These are phyloP conservation scores for Dictyostelium intermedium DNA, from an alignment of 78 protist species.

Conservation along the genomic window DNA sequence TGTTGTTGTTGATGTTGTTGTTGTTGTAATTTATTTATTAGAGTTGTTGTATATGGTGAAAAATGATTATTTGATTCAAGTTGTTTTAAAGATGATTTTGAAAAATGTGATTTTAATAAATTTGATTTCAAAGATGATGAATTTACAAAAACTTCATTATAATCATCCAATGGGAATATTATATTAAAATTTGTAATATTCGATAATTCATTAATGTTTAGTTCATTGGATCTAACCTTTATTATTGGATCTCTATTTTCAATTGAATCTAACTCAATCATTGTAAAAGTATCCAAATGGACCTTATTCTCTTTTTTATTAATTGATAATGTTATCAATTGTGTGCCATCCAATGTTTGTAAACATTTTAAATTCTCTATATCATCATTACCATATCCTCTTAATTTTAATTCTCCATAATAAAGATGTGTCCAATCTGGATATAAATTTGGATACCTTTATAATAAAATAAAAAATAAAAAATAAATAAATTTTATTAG, in stretches of 20 bases:
- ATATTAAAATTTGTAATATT: conserved; percentile 9
- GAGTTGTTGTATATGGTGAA: not conserved
- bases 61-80: not conserved
- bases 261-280: not conserved
- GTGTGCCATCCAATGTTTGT: not conserved
- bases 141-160: conserved; percentile 60
- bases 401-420: conserved; percentile 51
- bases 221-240: not conserved
- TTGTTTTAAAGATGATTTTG: not conserved
- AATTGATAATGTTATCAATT: conserved; percentile 13
- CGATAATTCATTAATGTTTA: conserved; percentile 4
- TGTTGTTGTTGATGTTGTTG: not conserved
- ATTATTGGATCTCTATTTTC: conserved; percentile 42
- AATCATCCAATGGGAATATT: conserved; percentile 47
- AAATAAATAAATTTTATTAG: no score
- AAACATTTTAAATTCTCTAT: not conserved
- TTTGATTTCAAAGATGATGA: not conserved
- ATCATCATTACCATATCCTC: conserved; percentile 9
- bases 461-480: not conserved
- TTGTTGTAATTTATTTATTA: not conserved
- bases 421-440: conserved; percentile 77
- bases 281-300: conserved; percentile 18
- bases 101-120: not conserved
- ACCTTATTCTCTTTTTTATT: not conserved
- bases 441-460: conserved; percentile 61